Conservation (phyloP, 2,329 filamentous ascomycete species). For the Aspergillus ibericus region DNA sequence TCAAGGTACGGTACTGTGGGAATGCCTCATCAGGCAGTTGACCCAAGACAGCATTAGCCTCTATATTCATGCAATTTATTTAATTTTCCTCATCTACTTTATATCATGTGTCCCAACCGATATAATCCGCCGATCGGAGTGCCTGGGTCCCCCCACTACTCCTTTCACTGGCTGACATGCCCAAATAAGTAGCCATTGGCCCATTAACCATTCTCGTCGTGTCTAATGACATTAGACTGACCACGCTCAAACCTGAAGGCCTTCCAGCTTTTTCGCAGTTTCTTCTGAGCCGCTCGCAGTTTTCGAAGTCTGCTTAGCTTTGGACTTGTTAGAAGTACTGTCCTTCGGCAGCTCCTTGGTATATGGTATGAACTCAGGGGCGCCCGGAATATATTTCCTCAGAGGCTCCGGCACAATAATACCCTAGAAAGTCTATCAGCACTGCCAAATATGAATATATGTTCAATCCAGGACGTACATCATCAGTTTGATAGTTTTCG, state of each 20-base stretch:
- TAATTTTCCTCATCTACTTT: too few species aligned
- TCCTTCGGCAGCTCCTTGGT: conserved; percentile 82
- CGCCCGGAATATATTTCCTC: conserved; percentile 84
- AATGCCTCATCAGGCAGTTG: too few species aligned
- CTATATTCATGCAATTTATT: too few species aligned
- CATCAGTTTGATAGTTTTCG: conserved; percentile 94
- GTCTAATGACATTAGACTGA: background rate
- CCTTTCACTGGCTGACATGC: background rate
- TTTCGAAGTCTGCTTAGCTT: conserved; percentile 38
- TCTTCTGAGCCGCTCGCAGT: conserved; percentile 31
- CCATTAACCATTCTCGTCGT: background rate
- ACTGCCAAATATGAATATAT: background rate
- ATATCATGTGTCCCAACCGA: background rate
- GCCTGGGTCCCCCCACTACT: background rate
- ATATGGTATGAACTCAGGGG: conserved; percentile 86
- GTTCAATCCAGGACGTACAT: conserved; percentile 52
- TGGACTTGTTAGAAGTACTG: conserved; percentile 60
- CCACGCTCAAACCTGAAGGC: conserved; percentile 38
- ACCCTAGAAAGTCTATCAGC: conserved; percentile 53
- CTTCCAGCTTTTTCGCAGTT: conserved; percentile 43
- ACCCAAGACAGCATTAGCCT: too few species aligned
- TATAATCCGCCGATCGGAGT: background rate
- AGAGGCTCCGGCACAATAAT: conserved; percentile 78
- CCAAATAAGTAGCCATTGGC: background rate
- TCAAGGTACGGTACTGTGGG: too few species aligned